Base-by-base conservation (phyloP, 495 filamentous ascomycete genomes). In the Aspergillus funiculosus region DNA sequence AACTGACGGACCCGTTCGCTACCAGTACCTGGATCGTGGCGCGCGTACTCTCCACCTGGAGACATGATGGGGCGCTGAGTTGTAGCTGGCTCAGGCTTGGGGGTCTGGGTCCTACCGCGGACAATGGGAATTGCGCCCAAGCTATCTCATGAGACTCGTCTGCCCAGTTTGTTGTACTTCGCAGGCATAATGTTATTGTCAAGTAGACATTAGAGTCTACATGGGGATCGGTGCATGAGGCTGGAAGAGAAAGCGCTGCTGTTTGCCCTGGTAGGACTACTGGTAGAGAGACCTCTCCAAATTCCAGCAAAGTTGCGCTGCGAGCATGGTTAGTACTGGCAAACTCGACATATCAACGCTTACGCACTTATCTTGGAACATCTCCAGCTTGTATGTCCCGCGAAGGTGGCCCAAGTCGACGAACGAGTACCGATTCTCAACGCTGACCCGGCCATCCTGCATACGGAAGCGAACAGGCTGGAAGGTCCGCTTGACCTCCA, bases 401-500 rank as follows among this genome's bases (percentile, higher is more conserved):
- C 51, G 46, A 2, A 80, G 54, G 54, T 79, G 69, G 6, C 71
- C 63, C 11, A 81, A 53, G 0, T 54, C 66, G 32, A 63, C 27
- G 52, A 81, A 81, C 53, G 81, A 66, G 51, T 77, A 72, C 4
- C 61, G 55, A 40, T 80, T 82, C 4, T 69, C 48, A 7, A 81
- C 47, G 62, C 59, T 53, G 8, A 43, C 19, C 27, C 4, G 5
- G 17, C 13, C 27, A 13, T 31, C 40, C 13, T 11, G 3, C 3
- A 32, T 13, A 14, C 26, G 17, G 18, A 19, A 3, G 3, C n/a
- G 15, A 2, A 81, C 63, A 0, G 81, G 81, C 35, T 79, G 65
- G 27, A 79, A 65, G 7, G 69, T 75, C 53, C 81, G 83, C 49
- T 79, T 80, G 11, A 75, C 71, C 55, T 86, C 81, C 10, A 68